Evolutionary conservation across 2,329 filamentous ascomycete genomes (phyloP), one percentile per base, ranked within the genome.

Genomic region (Cercospora citrullina): DNA sequence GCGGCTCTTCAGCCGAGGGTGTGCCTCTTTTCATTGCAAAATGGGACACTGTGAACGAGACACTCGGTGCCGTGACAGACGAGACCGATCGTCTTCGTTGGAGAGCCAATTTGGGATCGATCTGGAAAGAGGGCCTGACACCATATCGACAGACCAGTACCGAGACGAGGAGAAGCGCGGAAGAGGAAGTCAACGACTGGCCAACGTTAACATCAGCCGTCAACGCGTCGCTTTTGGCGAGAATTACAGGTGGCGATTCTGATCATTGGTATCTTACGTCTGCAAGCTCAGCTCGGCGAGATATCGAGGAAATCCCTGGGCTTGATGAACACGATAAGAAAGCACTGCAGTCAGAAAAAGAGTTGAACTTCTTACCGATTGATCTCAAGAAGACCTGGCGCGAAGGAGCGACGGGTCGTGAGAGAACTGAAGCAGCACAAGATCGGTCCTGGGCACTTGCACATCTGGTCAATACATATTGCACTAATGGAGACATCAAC

Each of bases 351-450:
- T 72, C 78, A 39, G 83, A 74, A 51, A 80, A 78, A 30, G 82
- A 85, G 45, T 80, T 90, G 16, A 77, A 78, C 0, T 85, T 90
- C 68, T 76, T 90, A 4, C 85, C 86, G 0, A 80, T 90, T 64
- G 84, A 90, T 68, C 77, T 90, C 51, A 88, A 86, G 76, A 82
- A 82, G 72, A 90, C 88, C 2, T 90, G 88, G 88, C 81, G 85
- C 28, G 81, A 83, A 61, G 87, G 86, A 1, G 87, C 87, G 9
- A 85, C 88, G 8, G 88, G 88, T 0, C 80, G 87, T 6, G 87
- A 89, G 73, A 81, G 88, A 31, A 89, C 87, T 10, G 85, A 89
- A 70, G 86, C 85, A 33, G 88, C 87, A 5, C 82, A 86, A 73
- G 88, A 90, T 75, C 82, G 86, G 30, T 87, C 85, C 2, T 90